Conservation (phyloP, 495 filamentous ascomycete species). For the Cudoniella acicularis region DNA sequence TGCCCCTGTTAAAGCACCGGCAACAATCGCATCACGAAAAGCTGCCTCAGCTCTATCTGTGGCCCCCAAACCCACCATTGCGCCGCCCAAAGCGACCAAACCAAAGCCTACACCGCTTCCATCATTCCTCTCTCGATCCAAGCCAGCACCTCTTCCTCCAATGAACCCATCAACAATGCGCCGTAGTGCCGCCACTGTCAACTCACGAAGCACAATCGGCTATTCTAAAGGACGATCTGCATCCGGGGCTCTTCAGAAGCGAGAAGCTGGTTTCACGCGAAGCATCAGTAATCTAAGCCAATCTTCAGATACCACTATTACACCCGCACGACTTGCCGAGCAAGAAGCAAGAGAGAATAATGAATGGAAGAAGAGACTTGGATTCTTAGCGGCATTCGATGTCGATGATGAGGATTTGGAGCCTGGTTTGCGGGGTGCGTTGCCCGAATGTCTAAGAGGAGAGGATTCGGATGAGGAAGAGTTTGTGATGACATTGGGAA, state of each 20-base stretch:
- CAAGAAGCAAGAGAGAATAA: conserved; percentile 20
- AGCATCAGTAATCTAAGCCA: conserved; percentile 35
- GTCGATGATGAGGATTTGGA: conserved; percentile 26
- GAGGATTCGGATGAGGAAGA: conserved; percentile 24
- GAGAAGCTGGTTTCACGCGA: conserved; percentile 19
- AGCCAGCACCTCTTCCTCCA: conserved; percentile 30
- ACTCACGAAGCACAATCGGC: conserved; percentile 73
- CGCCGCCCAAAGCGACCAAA: conserved; percentile 27
- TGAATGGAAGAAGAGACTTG: conserved; percentile 16
- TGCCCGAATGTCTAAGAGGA: conserved; percentile 18
- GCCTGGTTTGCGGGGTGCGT: conserved; percentile 17
- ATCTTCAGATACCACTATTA: conserved; percentile 46
- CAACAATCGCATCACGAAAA: conserved; percentile 34
- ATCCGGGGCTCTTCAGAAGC: conserved; percentile 39
- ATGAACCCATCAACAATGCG: conserved; percentile 47
- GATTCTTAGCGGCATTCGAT: conserved; percentile 23
- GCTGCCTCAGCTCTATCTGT: conserved; percentile 40
- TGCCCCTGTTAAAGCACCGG: conserved; percentile 32
- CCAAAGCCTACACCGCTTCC: conserved; percentile 9
- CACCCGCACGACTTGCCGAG: conserved; percentile 40
- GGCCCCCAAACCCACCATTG: conserved; percentile 15
- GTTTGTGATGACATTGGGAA: conserved; percentile 21
- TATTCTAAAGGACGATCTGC: conserved; percentile 72
- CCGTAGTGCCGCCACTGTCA: conserved; percentile 57
- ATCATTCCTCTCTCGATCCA: conserved; percentile 16